phyloP scores from a whole-genome alignment of 2,329 filamentous ascomycete genomes.

The Whalleya microplaca region DNA sequence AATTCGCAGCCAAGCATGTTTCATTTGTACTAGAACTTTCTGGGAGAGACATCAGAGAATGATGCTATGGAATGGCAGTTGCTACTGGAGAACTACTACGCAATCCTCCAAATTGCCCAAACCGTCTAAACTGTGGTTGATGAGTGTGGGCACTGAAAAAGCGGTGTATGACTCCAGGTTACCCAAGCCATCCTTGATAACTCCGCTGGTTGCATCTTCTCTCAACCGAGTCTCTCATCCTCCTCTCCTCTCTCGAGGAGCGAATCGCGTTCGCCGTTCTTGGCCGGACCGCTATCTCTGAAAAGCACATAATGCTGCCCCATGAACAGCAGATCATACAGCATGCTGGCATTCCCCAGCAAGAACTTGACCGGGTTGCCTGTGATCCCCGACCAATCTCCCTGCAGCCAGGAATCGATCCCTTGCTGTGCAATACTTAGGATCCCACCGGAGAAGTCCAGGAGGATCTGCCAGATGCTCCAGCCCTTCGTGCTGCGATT shows the following conservation, averaged over 20 bases:
- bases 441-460: slow-evolving; percentile 81
- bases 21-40: too few relatives aligned
- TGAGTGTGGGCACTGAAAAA: too few relatives aligned
- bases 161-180: too few relatives aligned
- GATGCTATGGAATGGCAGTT: too few relatives aligned
- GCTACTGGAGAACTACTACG: too few relatives aligned
- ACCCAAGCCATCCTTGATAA: not conserved
- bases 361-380: slow-evolving; percentile 92
- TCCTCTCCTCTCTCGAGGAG: slow-evolving; percentile 40
- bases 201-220: not conserved
- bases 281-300: slow-evolving; percentile 34
- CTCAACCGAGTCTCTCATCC: slow-evolving; percentile 38
- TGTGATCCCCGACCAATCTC: slow-evolving; percentile 87
- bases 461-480: slow-evolving; percentile 81
- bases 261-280: slow-evolving; percentile 41
- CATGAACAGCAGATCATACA: slow-evolving; percentile 87
- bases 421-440: slow-evolving; percentile 80
- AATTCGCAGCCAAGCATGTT: too few relatives aligned
- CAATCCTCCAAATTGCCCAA: too few relatives aligned
- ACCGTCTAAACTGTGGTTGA: too few relatives aligned
- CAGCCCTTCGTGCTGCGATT: slow-evolving; percentile 86
- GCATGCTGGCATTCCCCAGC: slow-evolving; percentile 80
- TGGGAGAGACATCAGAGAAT: too few relatives aligned
- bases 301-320: slow-evolving; percentile 88
- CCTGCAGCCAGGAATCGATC: slow-evolving; percentile 82